Conservation (phyloP, 306 rosid genomes). For the Geum urbanum region DNA sequence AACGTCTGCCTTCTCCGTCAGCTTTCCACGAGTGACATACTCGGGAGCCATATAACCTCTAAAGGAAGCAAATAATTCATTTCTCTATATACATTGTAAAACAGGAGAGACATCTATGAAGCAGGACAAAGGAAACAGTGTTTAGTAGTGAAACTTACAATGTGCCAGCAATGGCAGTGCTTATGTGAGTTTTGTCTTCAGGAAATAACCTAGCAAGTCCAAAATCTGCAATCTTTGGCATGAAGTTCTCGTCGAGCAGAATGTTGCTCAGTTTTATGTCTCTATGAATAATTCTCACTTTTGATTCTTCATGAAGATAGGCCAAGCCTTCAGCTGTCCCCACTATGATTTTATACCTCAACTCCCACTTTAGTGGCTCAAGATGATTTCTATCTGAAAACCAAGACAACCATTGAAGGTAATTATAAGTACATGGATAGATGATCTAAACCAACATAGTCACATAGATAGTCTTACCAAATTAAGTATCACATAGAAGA, state of each 20-base stretch:
- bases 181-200: slow-evolving; percentile 40
- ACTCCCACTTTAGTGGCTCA: slow-evolving; percentile 31
- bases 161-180: slow-evolving; percentile 45
- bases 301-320: slow-evolving; percentile 60
- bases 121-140: neutral
- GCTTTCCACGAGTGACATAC: slow-evolving; percentile 51
- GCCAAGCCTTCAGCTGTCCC: slow-evolving; percentile 66
- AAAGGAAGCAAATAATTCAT: neutral
- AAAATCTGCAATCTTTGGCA: slow-evolving; percentile 63
- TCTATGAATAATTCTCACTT: slow-evolving; percentile 58
- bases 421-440: neutral
- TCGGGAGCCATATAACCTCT: slow-evolving; percentile 85
- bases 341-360: slow-evolving; percentile 31
- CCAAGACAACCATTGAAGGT: neutral
- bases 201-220: slow-evolving; percentile 69
- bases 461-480: no score
- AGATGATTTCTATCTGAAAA: slow-evolving; percentile 19
- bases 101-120: neutral
- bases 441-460: neutral
- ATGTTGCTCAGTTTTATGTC: slow-evolving; percentile 62
- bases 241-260: slow-evolving; percentile 48
- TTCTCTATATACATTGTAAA: neutral
- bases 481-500: slow-evolving; percentile 10
- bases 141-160: slow-evolving; percentile 22
- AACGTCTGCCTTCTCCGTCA: slow-evolving; percentile 70